Conservation (phyloP, 2,329 filamentous ascomycete genomes). For the Coniella vitis region DNA sequence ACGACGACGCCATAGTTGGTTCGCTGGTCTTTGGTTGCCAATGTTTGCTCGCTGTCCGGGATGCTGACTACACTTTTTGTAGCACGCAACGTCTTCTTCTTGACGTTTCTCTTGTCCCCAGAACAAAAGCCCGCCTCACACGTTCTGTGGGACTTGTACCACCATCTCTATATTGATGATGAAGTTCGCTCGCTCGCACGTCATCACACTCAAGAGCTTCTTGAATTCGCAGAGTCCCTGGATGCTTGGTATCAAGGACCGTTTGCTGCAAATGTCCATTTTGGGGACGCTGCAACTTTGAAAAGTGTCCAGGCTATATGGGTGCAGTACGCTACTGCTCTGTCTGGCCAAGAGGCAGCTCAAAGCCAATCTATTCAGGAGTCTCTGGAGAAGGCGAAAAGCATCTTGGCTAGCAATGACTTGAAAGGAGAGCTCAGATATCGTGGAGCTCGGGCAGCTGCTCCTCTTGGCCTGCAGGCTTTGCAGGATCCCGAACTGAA, state of each 20-base stretch:
- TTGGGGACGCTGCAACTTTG: conserved; percentile 22
- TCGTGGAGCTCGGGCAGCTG: background rate
- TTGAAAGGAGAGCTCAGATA: background rate
- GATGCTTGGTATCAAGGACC: conserved; percentile 35
- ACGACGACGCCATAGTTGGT: conserved; percentile 44
- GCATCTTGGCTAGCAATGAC: background rate
- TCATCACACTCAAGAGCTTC: conserved; percentile 37
- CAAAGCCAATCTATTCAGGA: conserved; percentile 17
- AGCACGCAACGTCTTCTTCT: conserved; percentile 50
- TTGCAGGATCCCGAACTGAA: background rate
- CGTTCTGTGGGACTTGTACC: conserved; percentile 48
- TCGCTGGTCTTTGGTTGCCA: conserved; percentile 13
- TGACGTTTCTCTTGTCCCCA: conserved; percentile 43
- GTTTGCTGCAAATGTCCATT: conserved; percentile 31
- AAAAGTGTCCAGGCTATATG: conserved; percentile 34
- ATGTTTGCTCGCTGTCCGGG: background rate
- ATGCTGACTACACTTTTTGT: background rate
- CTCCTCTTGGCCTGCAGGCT: conserved; percentile 2
- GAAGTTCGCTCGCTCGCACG: conserved; percentile 30
- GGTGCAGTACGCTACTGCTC: conserved; percentile 24
- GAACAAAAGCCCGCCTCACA: conserved; percentile 21
- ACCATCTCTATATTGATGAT: conserved; percentile 41
- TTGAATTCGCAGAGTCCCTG: conserved; percentile 29
- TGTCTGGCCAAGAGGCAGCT: conserved; percentile 13
- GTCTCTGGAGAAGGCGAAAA: conserved; percentile 1